phyloP scores from a whole-genome alignment of 257 asterid genomes.

The Paulownia fortunei region DNA sequence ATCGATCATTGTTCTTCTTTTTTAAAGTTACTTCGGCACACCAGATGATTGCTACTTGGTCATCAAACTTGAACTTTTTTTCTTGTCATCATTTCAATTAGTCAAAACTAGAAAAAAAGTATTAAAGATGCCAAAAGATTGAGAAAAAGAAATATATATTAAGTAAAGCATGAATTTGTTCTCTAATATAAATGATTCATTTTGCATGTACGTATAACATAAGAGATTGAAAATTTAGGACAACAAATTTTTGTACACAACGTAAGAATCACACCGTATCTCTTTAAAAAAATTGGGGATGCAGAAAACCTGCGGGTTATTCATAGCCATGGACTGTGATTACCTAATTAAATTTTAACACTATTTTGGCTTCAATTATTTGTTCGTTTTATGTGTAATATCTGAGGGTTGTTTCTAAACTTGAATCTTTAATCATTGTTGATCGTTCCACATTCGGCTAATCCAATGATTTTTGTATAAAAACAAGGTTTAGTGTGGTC shows the following conservation, averaged over 20 bases:
- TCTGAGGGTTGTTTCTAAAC: background rate
- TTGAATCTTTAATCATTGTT: background rate
- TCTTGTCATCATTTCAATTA: background rate
- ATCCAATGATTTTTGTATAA: slow-evolving; percentile 20
- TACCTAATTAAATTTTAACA: slow-evolving; percentile 29
- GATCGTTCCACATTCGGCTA: background rate
- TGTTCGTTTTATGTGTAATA: slow-evolving; percentile 18
- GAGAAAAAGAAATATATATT: background rate
- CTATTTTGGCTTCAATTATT: slow-evolving; percentile 35
- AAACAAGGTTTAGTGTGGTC: slow-evolving; percentile 36
- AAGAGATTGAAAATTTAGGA: background rate
- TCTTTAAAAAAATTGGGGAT: background rate
- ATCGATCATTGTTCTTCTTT: background rate
- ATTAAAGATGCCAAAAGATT: background rate
- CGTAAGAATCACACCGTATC: background rate
- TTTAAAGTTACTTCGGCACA: slow-evolving; percentile 14
- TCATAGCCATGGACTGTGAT: background rate
- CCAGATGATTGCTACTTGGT: slow-evolving; percentile 10
- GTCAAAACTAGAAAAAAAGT: slow-evolving; percentile 15
- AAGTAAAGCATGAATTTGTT: background rate
- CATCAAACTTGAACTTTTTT: background rate
- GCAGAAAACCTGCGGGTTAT: background rate
- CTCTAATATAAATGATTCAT: background rate
- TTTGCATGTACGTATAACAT: slow-evolving; percentile 1
- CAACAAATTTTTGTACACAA: background rate